These are phyloP conservation scores for Abortiporus biennis DNA, from an alignment of 1,284 basidiomycete species.

Conservation along the genomic window DNA sequence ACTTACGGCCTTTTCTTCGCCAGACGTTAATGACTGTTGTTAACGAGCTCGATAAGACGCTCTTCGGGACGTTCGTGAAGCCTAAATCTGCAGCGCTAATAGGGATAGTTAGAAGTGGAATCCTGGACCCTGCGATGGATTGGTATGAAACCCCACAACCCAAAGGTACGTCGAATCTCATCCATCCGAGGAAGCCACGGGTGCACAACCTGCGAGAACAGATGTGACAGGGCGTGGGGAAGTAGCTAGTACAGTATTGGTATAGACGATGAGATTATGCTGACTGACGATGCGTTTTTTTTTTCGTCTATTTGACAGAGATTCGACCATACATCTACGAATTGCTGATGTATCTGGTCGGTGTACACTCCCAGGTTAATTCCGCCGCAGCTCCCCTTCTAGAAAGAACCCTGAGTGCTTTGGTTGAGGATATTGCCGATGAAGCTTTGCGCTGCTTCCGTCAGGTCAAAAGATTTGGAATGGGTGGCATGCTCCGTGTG, in stretches of 20 bases:
- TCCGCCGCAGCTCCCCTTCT: conserved; percentile 76
- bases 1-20: not conserved
- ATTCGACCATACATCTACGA: conserved; percentile 95
- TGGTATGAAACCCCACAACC: conserved; percentile 92
- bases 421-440: conserved; percentile 81
- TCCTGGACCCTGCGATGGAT: conserved; percentile 77
- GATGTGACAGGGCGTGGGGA: not conserved
- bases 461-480: conserved; percentile 85
- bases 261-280: too few relatives aligned
- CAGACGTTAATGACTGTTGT: conserved; percentile 77
- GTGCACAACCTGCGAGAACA: not conserved
- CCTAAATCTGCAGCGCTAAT: conserved; percentile 70
- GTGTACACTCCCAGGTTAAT: conserved; percentile 88
- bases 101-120: conserved; percentile 70
- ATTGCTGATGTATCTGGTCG: conserved; percentile 82
- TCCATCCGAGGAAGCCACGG: too few relatives aligned
- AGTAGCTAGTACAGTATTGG: not conserved
- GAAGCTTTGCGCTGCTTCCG: conserved; percentile 83
- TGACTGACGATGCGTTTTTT: too few relatives aligned
- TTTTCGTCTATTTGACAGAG: conserved; percentile 59
- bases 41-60: conserved; percentile 76
- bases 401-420: conserved; percentile 72
- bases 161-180: conserved; percentile 48
- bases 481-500: conserved; percentile 97
- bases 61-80: conserved; percentile 85